These are phyloP conservation scores for Fonsecaea monophora DNA, from an alignment of 2,329 filamentous ascomycete species.

Conservation along the genomic window DNA sequence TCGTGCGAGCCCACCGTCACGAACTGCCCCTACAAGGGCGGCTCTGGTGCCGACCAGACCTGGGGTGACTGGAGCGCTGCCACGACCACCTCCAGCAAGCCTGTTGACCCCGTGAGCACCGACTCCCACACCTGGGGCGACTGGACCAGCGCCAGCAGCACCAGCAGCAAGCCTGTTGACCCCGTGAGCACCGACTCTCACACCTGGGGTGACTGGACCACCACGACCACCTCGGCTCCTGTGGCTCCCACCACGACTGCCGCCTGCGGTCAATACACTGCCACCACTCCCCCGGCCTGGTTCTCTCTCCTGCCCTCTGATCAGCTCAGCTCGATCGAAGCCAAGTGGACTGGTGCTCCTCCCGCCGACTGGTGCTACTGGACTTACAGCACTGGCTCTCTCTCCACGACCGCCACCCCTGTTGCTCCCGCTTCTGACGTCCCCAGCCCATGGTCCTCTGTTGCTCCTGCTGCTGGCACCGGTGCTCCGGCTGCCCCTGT, in stretches of 20 bases:
- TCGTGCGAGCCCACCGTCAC: conserved; percentile 66
- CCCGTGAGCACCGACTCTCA: neutral
- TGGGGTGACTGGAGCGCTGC: conserved; percentile 22
- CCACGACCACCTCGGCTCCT: conserved; percentile 23
- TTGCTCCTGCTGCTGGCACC: conserved; percentile 23
- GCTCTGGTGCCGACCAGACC: conserved; percentile 1
- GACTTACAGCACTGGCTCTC: conserved; percentile 27
- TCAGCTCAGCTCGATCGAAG: conserved; percentile 28
- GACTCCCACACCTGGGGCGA: conserved; percentile 13
- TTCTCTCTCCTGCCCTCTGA: conserved; percentile 32
- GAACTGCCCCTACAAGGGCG: conserved; percentile 57
- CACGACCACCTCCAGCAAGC: conserved; percentile 13
- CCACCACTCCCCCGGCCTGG: conserved; percentile 26
- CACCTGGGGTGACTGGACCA: conserved; percentile 24
- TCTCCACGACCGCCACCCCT: conserved; percentile 22
- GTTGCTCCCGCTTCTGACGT: conserved; percentile 3
- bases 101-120: neutral
- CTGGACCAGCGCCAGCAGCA: conserved; percentile 21
- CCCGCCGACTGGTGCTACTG: conserved; percentile 31
- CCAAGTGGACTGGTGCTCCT: conserved; percentile 24
- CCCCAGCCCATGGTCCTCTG: conserved; percentile 16
- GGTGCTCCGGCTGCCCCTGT: conserved; percentile 21
- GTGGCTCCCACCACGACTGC: neutral
- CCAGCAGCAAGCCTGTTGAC: conserved; percentile 16
- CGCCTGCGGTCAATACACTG: conserved; percentile 2